Conservation (phyloP, 306 rosid species). For the Vigna trinervia region DNA sequence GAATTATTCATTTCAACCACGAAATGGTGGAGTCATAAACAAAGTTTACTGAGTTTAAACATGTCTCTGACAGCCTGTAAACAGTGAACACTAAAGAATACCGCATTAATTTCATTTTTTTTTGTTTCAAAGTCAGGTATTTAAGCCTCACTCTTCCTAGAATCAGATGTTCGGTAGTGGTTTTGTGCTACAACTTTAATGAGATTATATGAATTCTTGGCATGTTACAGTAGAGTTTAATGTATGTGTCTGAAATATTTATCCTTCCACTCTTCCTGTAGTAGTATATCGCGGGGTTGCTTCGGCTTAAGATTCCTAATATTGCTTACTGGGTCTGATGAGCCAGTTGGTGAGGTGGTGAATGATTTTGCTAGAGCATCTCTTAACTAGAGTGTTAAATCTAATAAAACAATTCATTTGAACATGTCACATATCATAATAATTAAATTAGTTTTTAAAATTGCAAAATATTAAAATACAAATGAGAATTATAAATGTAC, state of each 20-base stretch:
- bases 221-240: constrained; percentile 8
- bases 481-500: too few species aligned
- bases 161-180: constrained; percentile 10
- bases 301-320: not conserved
- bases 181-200: constrained; percentile 1
- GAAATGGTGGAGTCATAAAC: constrained; percentile 37
- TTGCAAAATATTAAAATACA: too few species aligned
- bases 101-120: constrained; percentile 2
- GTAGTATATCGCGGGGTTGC: not conserved
- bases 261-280: not conserved
- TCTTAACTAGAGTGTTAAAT: too few species aligned
- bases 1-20: constrained; percentile 35
- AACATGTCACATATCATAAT: too few species aligned
- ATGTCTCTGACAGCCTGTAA: constrained; percentile 32
- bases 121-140: constrained; percentile 28
- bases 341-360: too few species aligned
- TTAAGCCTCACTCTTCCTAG: constrained; percentile 1
- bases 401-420: too few species aligned
- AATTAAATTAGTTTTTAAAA: too few species aligned
- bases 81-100: constrained; percentile 24
- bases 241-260: not conserved
- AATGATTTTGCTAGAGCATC: too few species aligned
- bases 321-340: not conserved
- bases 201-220: constrained; percentile 9
- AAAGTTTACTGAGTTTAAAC: constrained; percentile 17